Percentiles rank a stretch among this genome's conserved stretches.
These are phyloP conservation scores for Silybum marianum DNA, from an alignment of 129 eudicot genomes.

Conservation along the genomic window DNA sequence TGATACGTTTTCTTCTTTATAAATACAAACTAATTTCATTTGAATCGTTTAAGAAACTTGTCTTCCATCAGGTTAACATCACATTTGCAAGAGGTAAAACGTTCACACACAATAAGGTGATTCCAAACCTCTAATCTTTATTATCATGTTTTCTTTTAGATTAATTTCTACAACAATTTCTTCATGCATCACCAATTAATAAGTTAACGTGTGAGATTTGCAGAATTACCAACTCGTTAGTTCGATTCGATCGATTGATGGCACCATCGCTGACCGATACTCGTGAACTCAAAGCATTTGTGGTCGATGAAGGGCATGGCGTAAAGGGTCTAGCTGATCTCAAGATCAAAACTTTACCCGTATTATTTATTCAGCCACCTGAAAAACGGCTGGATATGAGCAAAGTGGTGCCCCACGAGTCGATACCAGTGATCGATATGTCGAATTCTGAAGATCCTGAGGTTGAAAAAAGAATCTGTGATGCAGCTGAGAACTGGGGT, in stretches of 20 bases:
- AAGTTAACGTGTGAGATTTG: not conserved
- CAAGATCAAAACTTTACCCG: constrained; percentile 30
- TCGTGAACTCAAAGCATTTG: constrained; percentile 9
- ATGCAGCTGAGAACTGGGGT: constrained; percentile 49
- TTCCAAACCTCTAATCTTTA: not conserved
- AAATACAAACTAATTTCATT: not conserved
- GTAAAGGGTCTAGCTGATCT: constrained; percentile 48
- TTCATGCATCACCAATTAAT: not conserved
- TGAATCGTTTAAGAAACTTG: not conserved
- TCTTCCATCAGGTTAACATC: not conserved
- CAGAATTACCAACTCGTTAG: not conserved
- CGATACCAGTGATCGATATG: constrained; percentile 54
- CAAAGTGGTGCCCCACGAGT: constrained; percentile 27
- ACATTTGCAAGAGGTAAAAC: not conserved
- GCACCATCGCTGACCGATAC: not conserved
- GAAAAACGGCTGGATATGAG: constrained; percentile 45
- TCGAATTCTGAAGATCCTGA: constrained; percentile 48
- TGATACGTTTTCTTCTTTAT: not conserved
- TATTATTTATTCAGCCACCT: constrained; percentile 40
- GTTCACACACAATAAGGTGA: not conserved
- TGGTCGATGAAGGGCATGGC: constrained; percentile 49
- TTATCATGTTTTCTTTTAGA: not conserved
- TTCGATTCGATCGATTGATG: not conserved
- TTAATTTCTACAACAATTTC: not conserved
- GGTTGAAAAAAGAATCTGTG: constrained; percentile 41